Conservation (phyloP, 2,329 filamentous ascomycete species). For the Aspergillus udagawae region DNA sequence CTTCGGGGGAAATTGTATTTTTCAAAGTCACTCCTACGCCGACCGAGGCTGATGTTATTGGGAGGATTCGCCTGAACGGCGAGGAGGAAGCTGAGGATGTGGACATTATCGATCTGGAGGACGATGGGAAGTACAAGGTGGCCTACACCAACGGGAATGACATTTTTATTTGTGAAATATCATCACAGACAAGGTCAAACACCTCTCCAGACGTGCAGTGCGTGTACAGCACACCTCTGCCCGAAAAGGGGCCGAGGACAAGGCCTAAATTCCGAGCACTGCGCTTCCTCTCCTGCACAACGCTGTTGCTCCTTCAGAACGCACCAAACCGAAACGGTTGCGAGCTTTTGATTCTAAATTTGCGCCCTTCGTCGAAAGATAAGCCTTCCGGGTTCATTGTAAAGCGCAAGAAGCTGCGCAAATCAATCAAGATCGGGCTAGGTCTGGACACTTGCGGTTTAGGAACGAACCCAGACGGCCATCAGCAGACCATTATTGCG, state of each 20-base stretch:
- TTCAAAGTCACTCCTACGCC: constrained; percentile 64
- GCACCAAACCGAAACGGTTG: constrained; percentile 51
- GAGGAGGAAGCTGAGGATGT: constrained; percentile 51
- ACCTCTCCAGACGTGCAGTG: constrained; percentile 28
- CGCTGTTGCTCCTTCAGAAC: constrained; percentile 56
- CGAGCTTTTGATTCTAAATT: constrained; percentile 49
- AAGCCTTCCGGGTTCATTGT: constrained; percentile 42
- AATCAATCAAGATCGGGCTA: constrained; percentile 67
- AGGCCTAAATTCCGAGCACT: constrained; percentile 53
- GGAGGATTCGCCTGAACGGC: constrained; percentile 48
- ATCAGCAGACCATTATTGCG: constrained; percentile 75
- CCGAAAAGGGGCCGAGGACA: constrained; percentile 28
- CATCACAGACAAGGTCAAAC: constrained; percentile 46
- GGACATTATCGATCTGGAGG: constrained; percentile 35
- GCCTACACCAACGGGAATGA: constrained; percentile 76
- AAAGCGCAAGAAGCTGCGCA: constrained; percentile 58
- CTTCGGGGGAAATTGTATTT: constrained; percentile 71
- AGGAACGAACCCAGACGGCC: constrained; percentile 53
- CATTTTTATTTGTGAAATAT: constrained; percentile 63
- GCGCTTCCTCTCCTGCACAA: constrained; percentile 52
- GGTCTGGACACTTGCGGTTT: constrained; percentile 74
- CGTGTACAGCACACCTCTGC: constrained; percentile 40
- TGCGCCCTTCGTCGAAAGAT: constrained; percentile 18
- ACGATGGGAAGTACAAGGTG: constrained; percentile 57
- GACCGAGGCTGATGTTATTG: constrained; percentile 49